Conservation (phyloP, 768 basidiomycete species). For the Pleurotus citrinopileatus region DNA sequence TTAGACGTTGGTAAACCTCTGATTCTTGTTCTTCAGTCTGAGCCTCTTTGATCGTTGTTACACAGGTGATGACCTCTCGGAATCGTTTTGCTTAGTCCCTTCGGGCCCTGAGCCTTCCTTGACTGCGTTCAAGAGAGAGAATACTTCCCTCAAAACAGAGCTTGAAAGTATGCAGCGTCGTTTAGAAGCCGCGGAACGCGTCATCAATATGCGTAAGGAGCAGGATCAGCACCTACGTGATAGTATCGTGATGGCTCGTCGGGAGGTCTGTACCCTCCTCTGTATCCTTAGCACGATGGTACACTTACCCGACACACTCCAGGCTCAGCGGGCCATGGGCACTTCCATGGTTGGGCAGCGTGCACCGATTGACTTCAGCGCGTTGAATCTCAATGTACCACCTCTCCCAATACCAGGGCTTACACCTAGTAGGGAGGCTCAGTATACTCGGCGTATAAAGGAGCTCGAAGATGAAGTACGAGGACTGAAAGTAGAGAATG, state of each 20-base stretch:
- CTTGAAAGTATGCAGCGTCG: conserved; percentile 54
- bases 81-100: conserved; percentile 77
- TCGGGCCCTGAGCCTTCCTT: conserved; percentile 52
- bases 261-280: conserved; percentile 42
- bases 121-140: conserved; percentile 61
- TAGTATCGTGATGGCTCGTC: conserved; percentile 68
- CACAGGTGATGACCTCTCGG: conserved; percentile 68
- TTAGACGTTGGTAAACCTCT: conserved; percentile 57
- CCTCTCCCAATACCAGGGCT: conserved; percentile 47
- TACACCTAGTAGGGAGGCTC: conserved; percentile 48
- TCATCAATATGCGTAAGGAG: conserved; percentile 68
- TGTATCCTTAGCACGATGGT: not conserved
- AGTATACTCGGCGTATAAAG: conserved; percentile 60
- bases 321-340: conserved; percentile 83
- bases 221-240: conserved; percentile 80
- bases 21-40: not conserved
- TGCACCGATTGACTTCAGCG: conserved; percentile 48
- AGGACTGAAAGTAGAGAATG: conserved; percentile 63
- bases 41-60: not conserved
- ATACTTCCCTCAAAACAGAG: conserved; percentile 58
- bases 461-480: conserved; percentile 83
- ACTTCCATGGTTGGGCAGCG: conserved; percentile 56
- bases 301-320: conserved; percentile 1
- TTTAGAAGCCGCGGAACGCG: conserved; percentile 57
- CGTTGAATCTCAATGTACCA: conserved; percentile 57